Percentiles rank a stretch among this genome's conserved stretches.
Evolutionary conservation across 768 basidiomycete genomes (phyloP).

Genomic region (Hortiboletus flavorubellus): DNA sequence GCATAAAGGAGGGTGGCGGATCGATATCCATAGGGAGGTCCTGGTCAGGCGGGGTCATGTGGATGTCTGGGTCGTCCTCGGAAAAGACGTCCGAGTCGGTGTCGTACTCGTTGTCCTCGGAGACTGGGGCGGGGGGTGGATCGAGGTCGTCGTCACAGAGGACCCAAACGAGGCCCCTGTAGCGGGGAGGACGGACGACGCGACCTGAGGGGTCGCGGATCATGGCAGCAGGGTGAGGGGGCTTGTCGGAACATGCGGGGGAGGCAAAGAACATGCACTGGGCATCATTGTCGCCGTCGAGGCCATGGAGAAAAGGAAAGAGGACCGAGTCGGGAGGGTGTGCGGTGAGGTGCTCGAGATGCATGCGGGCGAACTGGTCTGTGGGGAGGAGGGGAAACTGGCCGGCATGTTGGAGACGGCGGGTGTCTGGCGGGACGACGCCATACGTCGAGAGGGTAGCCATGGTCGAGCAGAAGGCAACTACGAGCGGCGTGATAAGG

Average conservation of each 20-base stretch:
- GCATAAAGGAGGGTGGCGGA: constrained; percentile 33
- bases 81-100: constrained; percentile 29
- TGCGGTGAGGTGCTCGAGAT: constrained; percentile 57
- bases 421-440: constrained; percentile 18
- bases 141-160: constrained; percentile 68
- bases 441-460: constrained; percentile 12
- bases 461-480: constrained; percentile 14
- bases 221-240: constrained; percentile 21
- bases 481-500: constrained; percentile 15
- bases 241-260: constrained; percentile 21
- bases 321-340: constrained; percentile 79
- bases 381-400: constrained; percentile 36
- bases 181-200: constrained; percentile 38
- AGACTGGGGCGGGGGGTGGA: constrained; percentile 9
- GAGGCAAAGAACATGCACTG: constrained; percentile 78
- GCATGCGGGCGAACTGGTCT: constrained; percentile 55
- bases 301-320: constrained; percentile 87
- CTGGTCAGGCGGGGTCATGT: constrained; percentile 30
- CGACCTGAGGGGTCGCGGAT: constrained; percentile 24
- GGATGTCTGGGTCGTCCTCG: constrained; percentile 24
- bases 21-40: constrained; percentile 30
- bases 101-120: constrained; percentile 31
- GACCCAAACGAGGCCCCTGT: constrained; percentile 83
- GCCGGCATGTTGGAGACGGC: background rate
- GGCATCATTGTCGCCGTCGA: constrained; percentile 75